A percentile compares a stretch with the other conserved stretches of the same genome.
Conservation (phyloP, 129 eudicot species). For the Calendula officinalis region DNA sequence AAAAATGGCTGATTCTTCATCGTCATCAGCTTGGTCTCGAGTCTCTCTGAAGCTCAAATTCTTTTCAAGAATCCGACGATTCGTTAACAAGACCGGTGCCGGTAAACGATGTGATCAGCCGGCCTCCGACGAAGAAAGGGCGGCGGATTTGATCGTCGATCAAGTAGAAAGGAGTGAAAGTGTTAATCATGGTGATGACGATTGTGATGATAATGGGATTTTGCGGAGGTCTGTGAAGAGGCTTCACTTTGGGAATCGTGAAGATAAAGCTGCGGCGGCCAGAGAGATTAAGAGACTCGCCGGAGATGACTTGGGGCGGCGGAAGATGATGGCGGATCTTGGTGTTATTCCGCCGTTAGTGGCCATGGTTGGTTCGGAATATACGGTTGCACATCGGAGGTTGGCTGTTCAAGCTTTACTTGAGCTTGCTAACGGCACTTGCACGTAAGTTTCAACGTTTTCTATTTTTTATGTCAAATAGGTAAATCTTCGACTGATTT, state of each 20-base stretch:
- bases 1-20: constrained; percentile 47
- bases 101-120: constrained; percentile 29
- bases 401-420: constrained; percentile 66
- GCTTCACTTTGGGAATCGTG: constrained; percentile 80
- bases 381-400: constrained; percentile 38
- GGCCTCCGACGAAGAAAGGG: constrained; percentile 17
- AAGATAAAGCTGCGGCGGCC: constrained; percentile 73
- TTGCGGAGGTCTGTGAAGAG: constrained; percentile 74
- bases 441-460: constrained; percentile 63
- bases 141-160: constrained; percentile 2
- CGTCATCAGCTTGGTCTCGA: constrained; percentile 42
- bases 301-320: constrained; percentile 41
- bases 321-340: constrained; percentile 76
- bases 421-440: constrained; percentile 69
- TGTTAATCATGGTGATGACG: constrained; percentile 12
- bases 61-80: constrained; percentile 47
- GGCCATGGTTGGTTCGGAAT: constrained; percentile 67
- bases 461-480: not conserved
- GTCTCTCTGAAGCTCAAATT: constrained; percentile 42
- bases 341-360: constrained; percentile 93
- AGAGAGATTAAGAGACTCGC: constrained; percentile 59
- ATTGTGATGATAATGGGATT: constrained; percentile 17
- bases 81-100: constrained; percentile 31
- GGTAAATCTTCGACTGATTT: too few relatives aligned
- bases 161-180: constrained; percentile 20